Percentiles rank a stretch among this genome's conserved stretches.
phyloP scores from a whole-genome alignment of 1,284 basidiomycete species.

The Leccinum pachyderme region DNA sequence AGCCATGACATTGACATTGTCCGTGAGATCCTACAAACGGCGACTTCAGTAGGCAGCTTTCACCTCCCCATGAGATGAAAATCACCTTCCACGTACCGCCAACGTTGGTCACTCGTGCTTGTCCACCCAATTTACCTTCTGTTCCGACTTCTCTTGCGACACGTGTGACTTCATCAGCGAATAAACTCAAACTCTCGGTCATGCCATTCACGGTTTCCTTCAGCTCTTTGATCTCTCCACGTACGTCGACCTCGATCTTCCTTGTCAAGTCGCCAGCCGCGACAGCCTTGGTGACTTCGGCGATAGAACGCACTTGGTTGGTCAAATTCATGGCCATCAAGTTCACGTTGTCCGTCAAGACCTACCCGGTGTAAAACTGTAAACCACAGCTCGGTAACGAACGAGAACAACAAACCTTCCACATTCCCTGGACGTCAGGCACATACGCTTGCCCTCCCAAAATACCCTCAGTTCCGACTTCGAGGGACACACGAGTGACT shows the following conservation, averaged over 20 bases:
- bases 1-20: constrained; percentile 91
- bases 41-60: constrained; percentile 1
- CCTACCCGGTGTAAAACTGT: constrained; percentile 38
- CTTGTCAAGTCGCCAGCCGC: constrained; percentile 87
- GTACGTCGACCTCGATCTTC: constrained; percentile 86
- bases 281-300: constrained; percentile 86
- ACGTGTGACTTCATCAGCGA: constrained; percentile 86
- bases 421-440: constrained; percentile 86
- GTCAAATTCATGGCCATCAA: constrained; percentile 92
- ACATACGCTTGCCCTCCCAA: constrained; percentile 93
- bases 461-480: constrained; percentile 95
- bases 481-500: constrained; percentile 84
- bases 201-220: constrained; percentile 90
- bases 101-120: constrained; percentile 86
- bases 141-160: constrained; percentile 92
- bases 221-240: constrained; percentile 87
- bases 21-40: constrained; percentile 70
- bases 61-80: constrained; percentile 29
- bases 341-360: constrained; percentile 77
- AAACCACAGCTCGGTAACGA: not conserved
- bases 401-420: constrained; percentile 62
- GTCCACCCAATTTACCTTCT: constrained; percentile 85
- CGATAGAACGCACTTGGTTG: constrained; percentile 88
- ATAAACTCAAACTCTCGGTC: constrained; percentile 85
- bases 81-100: constrained; percentile 93